A percentile compares a stretch with the other conserved stretches of the same genome.
phyloP scores from a whole-genome alignment of 441 rosid species.

The Geranium incanum region DNA sequence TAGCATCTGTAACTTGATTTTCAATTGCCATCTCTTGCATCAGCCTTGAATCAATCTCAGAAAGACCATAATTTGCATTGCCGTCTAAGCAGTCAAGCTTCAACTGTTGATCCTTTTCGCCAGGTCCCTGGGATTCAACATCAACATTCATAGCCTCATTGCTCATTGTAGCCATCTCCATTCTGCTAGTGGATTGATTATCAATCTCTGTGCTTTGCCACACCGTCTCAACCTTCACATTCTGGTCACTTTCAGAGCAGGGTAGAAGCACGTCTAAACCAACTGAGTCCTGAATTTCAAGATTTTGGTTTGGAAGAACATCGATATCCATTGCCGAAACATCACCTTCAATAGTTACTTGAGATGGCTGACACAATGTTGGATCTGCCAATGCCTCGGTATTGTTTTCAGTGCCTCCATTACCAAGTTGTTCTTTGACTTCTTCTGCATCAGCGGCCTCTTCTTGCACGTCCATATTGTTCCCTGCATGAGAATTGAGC shows the following conservation, averaged over 20 bases:
- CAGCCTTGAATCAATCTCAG: too few species aligned
- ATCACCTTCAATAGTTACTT: neutral
- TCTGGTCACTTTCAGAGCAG: neutral
- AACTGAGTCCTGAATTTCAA: conserved; percentile 1
- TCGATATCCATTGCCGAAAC: too few species aligned
- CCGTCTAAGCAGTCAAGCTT: neutral
- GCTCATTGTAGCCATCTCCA: neutral
- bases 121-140: conserved; percentile 4
- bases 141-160: conserved; percentile 1
- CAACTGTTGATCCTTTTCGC: conserved; percentile 20
- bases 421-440: neutral
- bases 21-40: too few species aligned
- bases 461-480: neutral
- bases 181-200: neutral
- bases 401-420: neutral
- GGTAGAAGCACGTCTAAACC: neutral
- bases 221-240: neutral
- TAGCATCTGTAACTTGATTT: too few species aligned
- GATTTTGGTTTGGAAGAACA: conserved; percentile 10
- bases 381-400: neutral
- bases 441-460: neutral
- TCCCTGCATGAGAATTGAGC: neutral
- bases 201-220: conserved; percentile 5
- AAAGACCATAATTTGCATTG: too few species aligned
- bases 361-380: conserved; percentile 2